Base-by-base conservation (phyloP, 228 moss, liverwort and hornwort genomes). In the Sphagnum magellanicum region DNA sequence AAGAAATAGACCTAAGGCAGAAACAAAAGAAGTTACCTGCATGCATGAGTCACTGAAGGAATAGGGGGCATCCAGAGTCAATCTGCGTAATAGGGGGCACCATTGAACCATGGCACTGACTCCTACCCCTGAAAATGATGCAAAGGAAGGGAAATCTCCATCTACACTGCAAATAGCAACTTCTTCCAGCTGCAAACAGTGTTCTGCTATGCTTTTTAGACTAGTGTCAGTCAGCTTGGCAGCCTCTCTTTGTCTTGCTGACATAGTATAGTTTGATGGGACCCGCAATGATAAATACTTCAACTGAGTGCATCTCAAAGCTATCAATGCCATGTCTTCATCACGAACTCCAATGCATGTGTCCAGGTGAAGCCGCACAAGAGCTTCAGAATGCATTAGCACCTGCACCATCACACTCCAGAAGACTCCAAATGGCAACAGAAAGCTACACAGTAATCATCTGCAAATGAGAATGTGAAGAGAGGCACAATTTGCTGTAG, bases 271-370 rank as follows among this genome's bases (percentile, higher is more conserved):
- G 52, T 77, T 72, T 65, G 67, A 69, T 10, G 79, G 74, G 14
- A 81, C 70, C 50, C 72, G 65, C 15, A 85, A 61, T 11, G 72
- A 79, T 12, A 85, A 49, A 4, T 81, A 79, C 47, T 67, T 69
- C 17, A 81, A 61, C 14, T 74, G 14, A 49, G 67, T 47, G 52
- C 72, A 78, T 63, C 63, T 74, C 71, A 70, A n/a, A 1, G 70
- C 72, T 3, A 79, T 52, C 13, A 60, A 51, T 5, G 67, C 50
- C 50, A 82, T 49, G 63, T 85, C 85, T n/a, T 63, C 70, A 49
- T 85, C 79, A 67, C 73, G 67, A 12, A 85, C 67, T 66, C 85
- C 85, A 46, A 74, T 69, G 51, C 85, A 85, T 0, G 76, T 68
- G 63, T 85, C 79, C 15, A 85, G 16, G 59, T 67, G 69, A 10